A percentile compares a stretch with the other conserved stretches of the same genome.
phyloP scores from a whole-genome alignment of 2,329 filamentous ascomycete species.

The Volutella citrinella region DNA sequence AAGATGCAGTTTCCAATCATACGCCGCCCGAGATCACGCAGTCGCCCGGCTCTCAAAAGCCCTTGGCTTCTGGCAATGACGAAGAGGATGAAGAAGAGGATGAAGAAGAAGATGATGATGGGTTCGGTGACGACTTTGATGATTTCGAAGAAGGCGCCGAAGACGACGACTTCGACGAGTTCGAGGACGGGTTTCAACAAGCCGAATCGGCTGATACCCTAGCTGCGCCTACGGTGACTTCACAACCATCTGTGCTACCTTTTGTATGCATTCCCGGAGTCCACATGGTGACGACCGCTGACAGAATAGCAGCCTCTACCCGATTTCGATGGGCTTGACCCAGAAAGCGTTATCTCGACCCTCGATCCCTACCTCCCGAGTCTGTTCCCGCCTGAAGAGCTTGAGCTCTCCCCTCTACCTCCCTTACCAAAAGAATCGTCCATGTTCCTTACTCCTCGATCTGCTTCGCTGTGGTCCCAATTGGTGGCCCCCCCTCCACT shows the following conservation, averaged over 20 bases:
- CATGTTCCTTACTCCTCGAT: conserved; percentile 80
- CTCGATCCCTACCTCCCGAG: conserved; percentile 65
- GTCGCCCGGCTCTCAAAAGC: no score
- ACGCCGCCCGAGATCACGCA: no score
- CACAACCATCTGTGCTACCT: conserved; percentile 40
- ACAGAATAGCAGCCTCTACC: conserved; percentile 68
- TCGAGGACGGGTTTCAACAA: conserved; percentile 69
- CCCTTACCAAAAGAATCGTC: conserved; percentile 54
- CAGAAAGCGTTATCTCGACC: conserved; percentile 58
- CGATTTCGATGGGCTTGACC: conserved; percentile 61
- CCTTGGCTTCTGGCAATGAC: conserved; percentile 27
- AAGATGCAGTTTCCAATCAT: no score
- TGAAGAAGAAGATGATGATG: conserved; percentile 40
- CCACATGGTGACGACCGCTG: conserved; percentile 13
- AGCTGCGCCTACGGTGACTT: conserved; percentile 28
- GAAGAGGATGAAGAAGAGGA: conserved; percentile 25
- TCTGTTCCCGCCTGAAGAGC: conserved; percentile 60
- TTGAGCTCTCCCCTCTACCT: conserved; percentile 48
- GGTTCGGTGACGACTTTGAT: conserved; percentile 60
- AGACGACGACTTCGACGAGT: conserved; percentile 62
- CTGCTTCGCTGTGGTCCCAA: conserved; percentile 92
- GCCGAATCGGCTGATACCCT: conserved; percentile 36
- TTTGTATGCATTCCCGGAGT: conserved; percentile 35
- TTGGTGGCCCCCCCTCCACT: conserved; percentile 91
- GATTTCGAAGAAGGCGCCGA: conserved; percentile 60